phyloP scores from a whole-genome alignment of 192 early-diverging fungal genomes.

The Radiomyces spectabilis region DNA sequence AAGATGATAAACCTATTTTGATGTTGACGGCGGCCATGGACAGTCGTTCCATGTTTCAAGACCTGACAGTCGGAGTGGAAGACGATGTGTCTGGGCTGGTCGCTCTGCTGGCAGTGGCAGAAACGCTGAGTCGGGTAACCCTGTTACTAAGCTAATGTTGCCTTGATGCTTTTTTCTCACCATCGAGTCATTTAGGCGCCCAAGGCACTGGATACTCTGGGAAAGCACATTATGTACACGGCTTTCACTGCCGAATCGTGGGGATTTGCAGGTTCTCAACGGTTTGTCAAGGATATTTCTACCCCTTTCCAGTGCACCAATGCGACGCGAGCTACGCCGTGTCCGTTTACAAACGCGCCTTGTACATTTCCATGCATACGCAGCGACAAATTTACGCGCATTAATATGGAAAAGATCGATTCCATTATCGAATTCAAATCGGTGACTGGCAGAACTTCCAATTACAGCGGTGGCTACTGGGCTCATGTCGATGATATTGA shows the following conservation, averaged over 20 bases:
- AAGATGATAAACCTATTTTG: slow-evolving; percentile 59
- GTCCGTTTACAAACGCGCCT: slow-evolving; percentile 28
- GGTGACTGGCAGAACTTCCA: slow-evolving; percentile 32
- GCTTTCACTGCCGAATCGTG: slow-evolving; percentile 67
- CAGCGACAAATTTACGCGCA: slow-evolving; percentile 53
- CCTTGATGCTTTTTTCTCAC: background rate
- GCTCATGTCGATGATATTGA: slow-evolving; percentile 35
- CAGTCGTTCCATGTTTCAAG: slow-evolving; percentile 56
- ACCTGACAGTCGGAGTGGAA: slow-evolving; percentile 49
- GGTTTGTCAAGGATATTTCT: slow-evolving; percentile 71
- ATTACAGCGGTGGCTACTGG: slow-evolving; percentile 18
- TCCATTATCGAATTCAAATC: slow-evolving; percentile 64
- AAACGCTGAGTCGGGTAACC: slow-evolving; percentile 59
- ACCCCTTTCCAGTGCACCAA: slow-evolving; percentile 47
- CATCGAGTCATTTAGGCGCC: slow-evolving; percentile 26
- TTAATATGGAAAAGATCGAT: slow-evolving; percentile 62
- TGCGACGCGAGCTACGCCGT: slow-evolving; percentile 9
- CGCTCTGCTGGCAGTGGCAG: slow-evolving; percentile 56
- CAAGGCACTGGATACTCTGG: slow-evolving; percentile 29
- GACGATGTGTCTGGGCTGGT: slow-evolving; percentile 54
- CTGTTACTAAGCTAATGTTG: background rate
- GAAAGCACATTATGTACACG: slow-evolving; percentile 70
- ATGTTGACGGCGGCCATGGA: slow-evolving; percentile 61
- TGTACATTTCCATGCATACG: slow-evolving; percentile 60
- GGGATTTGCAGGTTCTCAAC: slow-evolving; percentile 72